Conservation (phyloP, 106 monocot species). For the Xerophyta viscosa region DNA sequence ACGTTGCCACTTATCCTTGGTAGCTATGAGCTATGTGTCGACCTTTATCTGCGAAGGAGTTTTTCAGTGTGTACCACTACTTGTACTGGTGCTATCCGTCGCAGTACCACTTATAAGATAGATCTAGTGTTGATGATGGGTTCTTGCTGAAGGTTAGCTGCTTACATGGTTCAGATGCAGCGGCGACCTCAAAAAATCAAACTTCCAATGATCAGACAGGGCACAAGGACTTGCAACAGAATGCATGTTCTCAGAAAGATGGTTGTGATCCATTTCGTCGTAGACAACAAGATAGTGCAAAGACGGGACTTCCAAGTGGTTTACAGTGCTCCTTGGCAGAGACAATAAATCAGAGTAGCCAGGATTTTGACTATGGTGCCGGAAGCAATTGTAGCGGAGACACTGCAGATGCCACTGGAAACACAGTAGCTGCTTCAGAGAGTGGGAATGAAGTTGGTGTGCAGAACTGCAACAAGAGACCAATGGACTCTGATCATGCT, state of each 20-base stretch:
- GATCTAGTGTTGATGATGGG: no score
- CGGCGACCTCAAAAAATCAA: no score
- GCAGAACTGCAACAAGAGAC: slow-evolving; percentile 25
- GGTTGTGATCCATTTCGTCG: slow-evolving; percentile 6
- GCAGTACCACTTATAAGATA: no score
- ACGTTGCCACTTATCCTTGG: no score
- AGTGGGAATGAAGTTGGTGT: slow-evolving; percentile 32
- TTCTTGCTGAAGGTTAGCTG: no score
- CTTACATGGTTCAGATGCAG: no score
- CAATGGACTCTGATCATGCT: slow-evolving; percentile 20
- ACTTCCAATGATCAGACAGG: slow-evolving; percentile 12
- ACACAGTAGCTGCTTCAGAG: slow-evolving; percentile 18
- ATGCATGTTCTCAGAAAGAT: slow-evolving; percentile 12
- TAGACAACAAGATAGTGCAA: slow-evolving; percentile 12
- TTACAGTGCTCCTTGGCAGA: slow-evolving; percentile 12
- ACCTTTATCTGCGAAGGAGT: no score
- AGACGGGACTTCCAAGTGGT: slow-evolving; percentile 9
- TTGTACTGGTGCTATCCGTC: no score
- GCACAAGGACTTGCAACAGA: slow-evolving; percentile 5
- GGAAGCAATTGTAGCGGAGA: slow-evolving; percentile 29
- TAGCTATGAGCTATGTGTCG: no score
- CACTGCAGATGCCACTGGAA: slow-evolving; percentile 15
- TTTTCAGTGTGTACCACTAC: no score
- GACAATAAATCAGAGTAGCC: no score
- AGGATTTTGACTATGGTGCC: slow-evolving; percentile 25